phyloP scores from a whole-genome alignment of 1,284 basidiomycete genomes.

The Bondarzewia mesenterica region DNA sequence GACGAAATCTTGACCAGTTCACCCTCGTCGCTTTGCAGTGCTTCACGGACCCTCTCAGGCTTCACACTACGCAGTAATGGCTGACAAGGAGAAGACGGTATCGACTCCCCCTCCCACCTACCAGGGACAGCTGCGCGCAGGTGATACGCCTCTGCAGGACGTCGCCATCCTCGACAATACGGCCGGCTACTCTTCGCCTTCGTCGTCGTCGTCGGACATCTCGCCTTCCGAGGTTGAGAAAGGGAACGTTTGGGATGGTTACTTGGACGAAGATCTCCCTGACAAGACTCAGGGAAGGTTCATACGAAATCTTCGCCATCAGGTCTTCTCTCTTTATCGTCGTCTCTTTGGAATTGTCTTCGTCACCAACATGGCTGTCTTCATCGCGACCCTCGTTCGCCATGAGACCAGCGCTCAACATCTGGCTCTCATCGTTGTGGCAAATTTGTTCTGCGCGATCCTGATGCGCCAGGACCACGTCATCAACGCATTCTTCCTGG shows the following conservation, averaged over 20 bases:
- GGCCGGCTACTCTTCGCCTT: not conserved
- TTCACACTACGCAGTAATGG: not conserved
- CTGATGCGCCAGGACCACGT: constrained; percentile 59
- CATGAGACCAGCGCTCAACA: constrained; percentile 34
- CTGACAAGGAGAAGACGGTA: not conserved
- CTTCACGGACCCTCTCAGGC: not conserved
- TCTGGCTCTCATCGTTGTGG: constrained; percentile 39
- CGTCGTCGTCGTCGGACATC: not conserved
- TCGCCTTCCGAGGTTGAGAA: constrained; percentile 18
- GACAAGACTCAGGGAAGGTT: constrained; percentile 39
- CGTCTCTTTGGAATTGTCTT: constrained; percentile 51
- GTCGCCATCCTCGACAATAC: not conserved
- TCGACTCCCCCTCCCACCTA: not conserved
- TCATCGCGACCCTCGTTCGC: constrained; percentile 35
- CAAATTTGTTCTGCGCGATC: constrained; percentile 46
- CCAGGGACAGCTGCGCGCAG: not conserved
- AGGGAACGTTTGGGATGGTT: constrained; percentile 38
- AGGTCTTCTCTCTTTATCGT: constrained; percentile 47
- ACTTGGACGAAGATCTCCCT: constrained; percentile 40
- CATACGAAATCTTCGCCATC: constrained; percentile 44
- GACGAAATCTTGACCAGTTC: constrained; percentile 11
- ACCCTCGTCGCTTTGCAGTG: not conserved
- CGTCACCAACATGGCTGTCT: constrained; percentile 42
- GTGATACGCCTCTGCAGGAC: not conserved
- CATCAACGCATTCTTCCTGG: constrained; percentile 46